Evolutionary conservation across 176 grass and related monocot genomes (phyloP).

Genomic region (Stipa capillata): DNA sequence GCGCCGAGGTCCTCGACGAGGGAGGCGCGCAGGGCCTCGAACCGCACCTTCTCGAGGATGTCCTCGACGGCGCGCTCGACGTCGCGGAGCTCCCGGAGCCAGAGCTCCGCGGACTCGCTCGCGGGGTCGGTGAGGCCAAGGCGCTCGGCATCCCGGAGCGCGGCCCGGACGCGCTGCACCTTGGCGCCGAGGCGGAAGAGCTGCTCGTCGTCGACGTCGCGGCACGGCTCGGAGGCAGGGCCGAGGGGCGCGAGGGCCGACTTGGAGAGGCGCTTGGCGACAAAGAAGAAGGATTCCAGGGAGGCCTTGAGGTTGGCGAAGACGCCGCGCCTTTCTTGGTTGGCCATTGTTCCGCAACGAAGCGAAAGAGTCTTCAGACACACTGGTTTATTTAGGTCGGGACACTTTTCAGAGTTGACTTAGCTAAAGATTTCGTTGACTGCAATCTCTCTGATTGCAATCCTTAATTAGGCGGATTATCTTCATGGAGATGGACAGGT

Average conservation of each 20-base stretch:
- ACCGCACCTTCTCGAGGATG: slow-evolving; percentile 13
- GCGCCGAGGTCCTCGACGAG: slow-evolving; percentile 6
- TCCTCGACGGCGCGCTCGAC: slow-evolving; percentile 20
- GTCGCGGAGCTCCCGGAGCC: slow-evolving; percentile 15
- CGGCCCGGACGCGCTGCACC: slow-evolving; percentile 7
- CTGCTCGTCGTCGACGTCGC: slow-evolving; percentile 8
- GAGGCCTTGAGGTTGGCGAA: slow-evolving; percentile 5
- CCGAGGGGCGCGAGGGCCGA: slow-evolving; percentile 6
- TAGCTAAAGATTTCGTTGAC: no score
- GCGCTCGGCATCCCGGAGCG: slow-evolving; percentile 4
- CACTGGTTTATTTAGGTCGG: background rate
- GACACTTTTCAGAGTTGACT: background rate
- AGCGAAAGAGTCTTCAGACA: background rate
- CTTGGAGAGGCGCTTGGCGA: background rate
- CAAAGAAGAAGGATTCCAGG: slow-evolving; percentile 16
- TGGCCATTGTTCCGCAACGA: background rate
- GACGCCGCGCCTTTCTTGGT: slow-evolving; percentile 7
- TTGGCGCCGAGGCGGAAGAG: slow-evolving; percentile 14
- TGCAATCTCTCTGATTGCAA: no score
- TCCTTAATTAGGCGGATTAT: background rate
- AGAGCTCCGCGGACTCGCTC: background rate
- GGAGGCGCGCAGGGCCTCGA: slow-evolving; percentile 17
- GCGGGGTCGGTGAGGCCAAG: background rate
- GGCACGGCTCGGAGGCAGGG: background rate
- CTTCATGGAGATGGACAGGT: no score